Conservation (phyloP, 2,329 filamentous ascomycete species). For the Beauveria brongniartii region DNA sequence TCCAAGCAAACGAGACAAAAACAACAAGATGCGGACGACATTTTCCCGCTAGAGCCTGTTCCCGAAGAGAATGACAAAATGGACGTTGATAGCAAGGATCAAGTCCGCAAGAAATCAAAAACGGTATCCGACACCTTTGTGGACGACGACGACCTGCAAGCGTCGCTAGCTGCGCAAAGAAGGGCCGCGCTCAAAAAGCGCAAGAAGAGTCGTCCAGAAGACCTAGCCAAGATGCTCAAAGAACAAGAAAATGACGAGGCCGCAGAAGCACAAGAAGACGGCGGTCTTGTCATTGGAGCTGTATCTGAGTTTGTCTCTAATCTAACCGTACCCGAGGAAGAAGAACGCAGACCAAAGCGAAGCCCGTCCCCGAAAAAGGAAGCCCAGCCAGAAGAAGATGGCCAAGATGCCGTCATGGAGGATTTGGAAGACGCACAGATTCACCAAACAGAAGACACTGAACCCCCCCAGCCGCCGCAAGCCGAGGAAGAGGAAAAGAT, state of each 20-base stretch:
- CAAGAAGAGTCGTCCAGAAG: conserved; percentile 78
- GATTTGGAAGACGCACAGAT: conserved; percentile 27
- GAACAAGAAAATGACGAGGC: conserved; percentile 50
- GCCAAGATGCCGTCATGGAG: conserved; percentile 38
- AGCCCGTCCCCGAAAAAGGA: conserved; percentile 26
- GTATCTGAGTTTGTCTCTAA: conserved; percentile 91
- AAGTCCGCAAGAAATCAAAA: conserved; percentile 50
- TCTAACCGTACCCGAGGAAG: conserved; percentile 58
- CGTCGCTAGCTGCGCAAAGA: conserved; percentile 74
- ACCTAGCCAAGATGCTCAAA: conserved; percentile 73
- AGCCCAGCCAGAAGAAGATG: conserved; percentile 19
- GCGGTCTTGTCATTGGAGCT: conserved; percentile 85
- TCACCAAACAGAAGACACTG: conserved; percentile 28
- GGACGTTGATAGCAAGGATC: conserved; percentile 63
- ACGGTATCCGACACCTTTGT: conserved; percentile 62
- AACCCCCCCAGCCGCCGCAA: conserved; percentile 14
- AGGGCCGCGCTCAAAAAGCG: conserved; percentile 82
- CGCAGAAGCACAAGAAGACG: conserved; percentile 28
- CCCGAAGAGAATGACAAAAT: conserved; percentile 47
- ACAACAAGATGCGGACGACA: conserved; percentile 54
- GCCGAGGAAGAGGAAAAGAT: conserved; percentile 74
- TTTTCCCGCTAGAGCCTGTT: conserved; percentile 37
- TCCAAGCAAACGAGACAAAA: conserved; percentile 67
- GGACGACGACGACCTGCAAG: conserved; percentile 90
- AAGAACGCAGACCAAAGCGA: conserved; percentile 44